phyloP scores from a whole-genome alignment of 768 basidiomycete species.

The Ramaria sp. region DNA sequence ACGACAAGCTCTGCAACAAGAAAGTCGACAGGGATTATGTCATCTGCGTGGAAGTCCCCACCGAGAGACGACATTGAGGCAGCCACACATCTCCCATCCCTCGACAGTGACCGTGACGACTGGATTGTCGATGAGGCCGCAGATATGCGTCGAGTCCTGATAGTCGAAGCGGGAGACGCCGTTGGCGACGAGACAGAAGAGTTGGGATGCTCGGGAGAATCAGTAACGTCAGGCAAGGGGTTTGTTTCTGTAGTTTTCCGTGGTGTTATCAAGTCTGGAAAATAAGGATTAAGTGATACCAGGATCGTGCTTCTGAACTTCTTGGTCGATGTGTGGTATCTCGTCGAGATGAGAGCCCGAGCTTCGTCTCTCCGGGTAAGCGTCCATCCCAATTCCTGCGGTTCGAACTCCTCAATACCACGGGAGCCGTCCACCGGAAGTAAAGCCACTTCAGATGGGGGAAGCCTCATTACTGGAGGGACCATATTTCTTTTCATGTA shows the following conservation, averaged over 20 bases:
- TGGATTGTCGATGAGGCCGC: neutral
- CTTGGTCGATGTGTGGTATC: slow-evolving; percentile 3
- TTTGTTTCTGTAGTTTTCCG: neutral
- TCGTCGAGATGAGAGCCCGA: slow-evolving; percentile 8
- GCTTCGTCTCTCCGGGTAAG: slow-evolving; percentile 8
- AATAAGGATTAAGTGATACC: neutral
- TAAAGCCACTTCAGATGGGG: slow-evolving; percentile 41
- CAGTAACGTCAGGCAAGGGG: neutral
- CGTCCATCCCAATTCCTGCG: slow-evolving; percentile 6
- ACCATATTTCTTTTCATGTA: slow-evolving; percentile 58
- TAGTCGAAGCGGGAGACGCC: slow-evolving; percentile 7
- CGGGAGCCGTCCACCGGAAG: slow-evolving; percentile 7
- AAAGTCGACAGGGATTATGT: slow-evolving; percentile 45
- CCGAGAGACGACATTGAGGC: slow-evolving; percentile 41
- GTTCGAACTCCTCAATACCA: neutral
- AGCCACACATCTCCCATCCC: neutral
- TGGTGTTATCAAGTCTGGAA: neutral
- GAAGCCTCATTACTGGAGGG: slow-evolving; percentile 58
- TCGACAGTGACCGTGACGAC: neutral
- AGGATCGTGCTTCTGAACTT: slow-evolving; percentile 18
- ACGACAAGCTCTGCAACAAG: slow-evolving; percentile 71
- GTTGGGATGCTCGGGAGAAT: neutral
- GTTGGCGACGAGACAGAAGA: slow-evolving; percentile 9
- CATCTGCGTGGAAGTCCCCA: slow-evolving; percentile 41
- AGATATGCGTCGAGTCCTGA: slow-evolving; percentile 12